Evolutionary conservation across 192 early-diverging fungal species (phyloP), one percentile per base, ranked within the genome.

Genomic region (Coemansia sp.): DNA sequence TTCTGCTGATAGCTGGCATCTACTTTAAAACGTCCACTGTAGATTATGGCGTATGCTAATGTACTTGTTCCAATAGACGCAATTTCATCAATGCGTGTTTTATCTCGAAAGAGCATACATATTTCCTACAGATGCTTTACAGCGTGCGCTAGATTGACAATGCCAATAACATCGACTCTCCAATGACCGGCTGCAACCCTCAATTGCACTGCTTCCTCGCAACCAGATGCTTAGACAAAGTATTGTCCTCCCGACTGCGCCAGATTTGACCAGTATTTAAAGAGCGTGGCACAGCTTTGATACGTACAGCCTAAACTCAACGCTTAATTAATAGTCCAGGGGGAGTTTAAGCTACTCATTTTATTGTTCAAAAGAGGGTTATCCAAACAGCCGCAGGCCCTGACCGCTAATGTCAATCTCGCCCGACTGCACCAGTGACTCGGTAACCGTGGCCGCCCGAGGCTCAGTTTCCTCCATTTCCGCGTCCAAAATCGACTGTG

Each of bases 341-440:
- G n/a, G n/a, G n/a, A n/a, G n/a, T n/a, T n/a, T n/a, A n/a, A n/a
- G n/a, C n/a, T n/a, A n/a, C n/a, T n/a, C n/a, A n/a, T n/a, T n/a
- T n/a, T n/a, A n/a, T n/a, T n/a, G n/a, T n/a, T n/a, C 28, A 8
- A 38, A 39, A 39, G 19, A 17, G 14, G 25, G 23, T 31, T 56
- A 75, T 0, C 72, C 72, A 54, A 75, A 75, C 38, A 75, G 39
- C 9, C 72, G 72, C 58, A 75, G 44, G 6, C 66, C 72, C 7
- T 54, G 53, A 5, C 29, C 49, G 19, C 50, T 45, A 38, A 51
- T 40, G 25, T 47, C 42, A 36, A 67, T 62, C 9, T 60, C 60
- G 11, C 44, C 51, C n/a, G 52, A 42, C 11, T 56, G 43, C 27
- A 27, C 9, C 27, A 21, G 27, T 19, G 14, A 21, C n/a, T 31